These are phyloP conservation scores for Karstenula rhodostoma DNA, from an alignment of 2,329 filamentous ascomycete species.

Conservation along the genomic window DNA sequence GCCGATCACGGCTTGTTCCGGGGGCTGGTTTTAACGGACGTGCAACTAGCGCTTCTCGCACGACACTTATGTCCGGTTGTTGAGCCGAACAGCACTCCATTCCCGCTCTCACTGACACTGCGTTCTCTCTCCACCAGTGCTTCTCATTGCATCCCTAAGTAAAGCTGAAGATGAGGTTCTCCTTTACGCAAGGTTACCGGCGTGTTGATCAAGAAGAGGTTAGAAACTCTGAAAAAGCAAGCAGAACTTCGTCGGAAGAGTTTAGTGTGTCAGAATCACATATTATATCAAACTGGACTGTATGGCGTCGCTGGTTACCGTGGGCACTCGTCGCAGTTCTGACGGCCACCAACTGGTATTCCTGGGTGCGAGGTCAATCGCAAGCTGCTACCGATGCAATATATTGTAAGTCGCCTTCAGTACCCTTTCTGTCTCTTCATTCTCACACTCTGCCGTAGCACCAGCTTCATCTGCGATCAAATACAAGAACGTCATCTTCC, in stretches of 20 bases:
- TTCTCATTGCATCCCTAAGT: not conserved
- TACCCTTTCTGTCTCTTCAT: not conserved
- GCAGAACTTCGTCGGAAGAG: not conserved
- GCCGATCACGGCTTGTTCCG: not conserved
- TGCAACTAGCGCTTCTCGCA: not conserved
- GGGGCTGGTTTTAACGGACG: not conserved
- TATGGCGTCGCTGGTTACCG: conserved; percentile 1
- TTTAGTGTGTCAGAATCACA: not conserved
- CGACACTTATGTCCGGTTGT: not conserved
- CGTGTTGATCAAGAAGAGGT: not conserved
- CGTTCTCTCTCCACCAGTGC: not conserved
- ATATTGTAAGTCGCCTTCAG: conserved; percentile 2
- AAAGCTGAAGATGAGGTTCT: not conserved
- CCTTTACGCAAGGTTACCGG: not conserved
- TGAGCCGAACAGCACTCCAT: not conserved
- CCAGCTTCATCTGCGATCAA: conserved; percentile 5
- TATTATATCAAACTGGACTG: not conserved
- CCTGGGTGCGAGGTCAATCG: not conserved
- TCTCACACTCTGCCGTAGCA: not conserved
- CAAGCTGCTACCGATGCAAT: not conserved
- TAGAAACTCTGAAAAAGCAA: not conserved
- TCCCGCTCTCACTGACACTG: not conserved
- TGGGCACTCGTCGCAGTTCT: conserved; percentile 4
- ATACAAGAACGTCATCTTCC: conserved; percentile 10
- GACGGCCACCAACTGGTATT: conserved; percentile 2